These are phyloP conservation scores for Dioscorea cayenensis DNA, from an alignment of 116 monocot species.

Conservation along the genomic window DNA sequence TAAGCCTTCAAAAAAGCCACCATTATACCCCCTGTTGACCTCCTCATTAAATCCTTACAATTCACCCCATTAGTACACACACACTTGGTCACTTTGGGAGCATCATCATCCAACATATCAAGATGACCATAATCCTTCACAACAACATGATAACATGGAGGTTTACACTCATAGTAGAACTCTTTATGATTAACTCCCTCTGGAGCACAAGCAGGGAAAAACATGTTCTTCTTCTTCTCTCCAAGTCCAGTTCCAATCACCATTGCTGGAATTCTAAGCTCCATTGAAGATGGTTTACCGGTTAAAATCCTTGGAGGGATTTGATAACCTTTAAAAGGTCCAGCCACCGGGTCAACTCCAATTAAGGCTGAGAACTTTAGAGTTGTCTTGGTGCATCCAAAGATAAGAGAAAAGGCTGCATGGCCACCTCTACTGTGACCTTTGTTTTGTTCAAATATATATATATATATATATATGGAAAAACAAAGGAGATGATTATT, in stretches of 20 bases:
- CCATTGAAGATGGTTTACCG: constrained; percentile 23
- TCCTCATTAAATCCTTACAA: constrained; percentile 17
- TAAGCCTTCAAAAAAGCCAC: constrained; percentile 22
- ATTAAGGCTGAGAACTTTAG: constrained; percentile 36
- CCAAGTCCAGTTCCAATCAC: constrained; percentile 49
- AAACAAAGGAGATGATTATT: too few relatives aligned
- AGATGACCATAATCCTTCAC: constrained; percentile 47
- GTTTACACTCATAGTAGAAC: constrained; percentile 31
- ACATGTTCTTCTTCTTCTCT: constrained; percentile 13
- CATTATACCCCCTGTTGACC: constrained; percentile 10
- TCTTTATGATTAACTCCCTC: constrained; percentile 39
- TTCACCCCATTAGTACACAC: constrained; percentile 15
- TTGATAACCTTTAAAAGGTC: constrained; percentile 26
- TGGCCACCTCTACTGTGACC: constrained; percentile 10
- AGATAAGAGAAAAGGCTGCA: constrained; percentile 1
- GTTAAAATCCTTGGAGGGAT: constrained; percentile 41
- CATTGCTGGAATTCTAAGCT: constrained; percentile 24
- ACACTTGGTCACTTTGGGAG: constrained; percentile 20
- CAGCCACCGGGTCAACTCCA: constrained; percentile 53
- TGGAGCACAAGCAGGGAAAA: constrained; percentile 36
- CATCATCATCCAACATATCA: constrained; percentile 51
- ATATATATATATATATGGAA: too few relatives aligned
- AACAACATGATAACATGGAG: constrained; percentile 35
- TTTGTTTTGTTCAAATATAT: too few relatives aligned
- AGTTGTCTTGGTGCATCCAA: constrained; percentile 11